Evolutionary conservation across 2,329 filamentous ascomycete species (phyloP).

Genomic region (Onygenales sp.): DNA sequence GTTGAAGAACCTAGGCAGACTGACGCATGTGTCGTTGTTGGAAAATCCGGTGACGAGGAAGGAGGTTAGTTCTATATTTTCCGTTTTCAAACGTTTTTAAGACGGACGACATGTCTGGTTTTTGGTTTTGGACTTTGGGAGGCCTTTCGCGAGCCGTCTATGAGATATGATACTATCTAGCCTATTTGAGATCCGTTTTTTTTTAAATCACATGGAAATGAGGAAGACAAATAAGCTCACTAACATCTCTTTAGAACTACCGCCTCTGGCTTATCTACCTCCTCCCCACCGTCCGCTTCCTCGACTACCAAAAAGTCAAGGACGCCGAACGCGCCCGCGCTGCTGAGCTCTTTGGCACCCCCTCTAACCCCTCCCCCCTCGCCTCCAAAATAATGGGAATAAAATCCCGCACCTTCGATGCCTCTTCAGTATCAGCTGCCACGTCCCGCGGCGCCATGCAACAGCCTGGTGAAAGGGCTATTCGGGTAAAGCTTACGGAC

Average conservation of each 20-base stretch:
- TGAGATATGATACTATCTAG: neutral
- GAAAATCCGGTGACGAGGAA: conserved; percentile 89
- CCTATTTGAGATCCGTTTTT: neutral
- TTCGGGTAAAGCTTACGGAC: conserved; percentile 75
- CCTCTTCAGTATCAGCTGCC: conserved; percentile 28
- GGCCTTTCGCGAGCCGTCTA: too few relatives aligned
- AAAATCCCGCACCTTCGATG: conserved; percentile 68
- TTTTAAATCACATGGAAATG: neutral
- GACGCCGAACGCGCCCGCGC: conserved; percentile 70
- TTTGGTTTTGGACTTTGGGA: neutral
- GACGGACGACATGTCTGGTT: neutral
- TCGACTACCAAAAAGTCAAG: conserved; percentile 89
- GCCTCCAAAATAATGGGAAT: conserved; percentile 76
- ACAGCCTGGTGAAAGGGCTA: conserved; percentile 49
- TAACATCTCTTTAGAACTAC: conserved; percentile 57
- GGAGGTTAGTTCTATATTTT: conserved; percentile 54
- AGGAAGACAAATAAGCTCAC: neutral
- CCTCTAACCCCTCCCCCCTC: conserved; percentile 61
- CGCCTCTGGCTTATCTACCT: conserved; percentile 85
- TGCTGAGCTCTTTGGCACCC: conserved; percentile 71
- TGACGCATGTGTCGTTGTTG: conserved; percentile 72
- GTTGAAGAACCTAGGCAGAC: conserved; percentile 55
- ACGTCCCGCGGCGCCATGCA: conserved; percentile 31
- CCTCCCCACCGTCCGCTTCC: conserved; percentile 73
- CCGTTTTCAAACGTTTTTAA: neutral